Base-by-base conservation (phyloP, 2,329 filamentous ascomycete species). In the Drechslerella coelobrocha region DNA sequence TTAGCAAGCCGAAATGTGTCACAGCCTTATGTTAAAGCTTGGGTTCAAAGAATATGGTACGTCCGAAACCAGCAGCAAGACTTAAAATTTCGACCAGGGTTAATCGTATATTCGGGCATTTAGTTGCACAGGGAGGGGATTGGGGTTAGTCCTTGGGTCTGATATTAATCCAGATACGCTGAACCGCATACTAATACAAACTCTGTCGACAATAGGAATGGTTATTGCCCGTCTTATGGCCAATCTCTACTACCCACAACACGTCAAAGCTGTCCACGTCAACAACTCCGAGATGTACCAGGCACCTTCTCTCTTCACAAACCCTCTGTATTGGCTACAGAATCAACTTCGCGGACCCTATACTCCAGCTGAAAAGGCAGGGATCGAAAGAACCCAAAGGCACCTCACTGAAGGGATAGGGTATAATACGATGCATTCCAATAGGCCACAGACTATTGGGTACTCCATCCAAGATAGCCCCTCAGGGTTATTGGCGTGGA, bases 371-470 rank as follows among this genome's bases (percentile, higher is more conserved):
- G 86, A 89, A 65, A 79, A 80, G 29, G 78, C 78, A 0, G 86
- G 85, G 0, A 76, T 85, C 5, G 80, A 79, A 24, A 82, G 88
- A 4, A 80, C 79, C 0, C 65, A 78, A 0, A 88, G 85, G 86
- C 90, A 90, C 77, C 6, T 73, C 0, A 75, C 78, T 2, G 81
- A 88, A 68, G 86, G 87, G 0, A 78, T 76, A 7, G 86, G 84
- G 1, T 91, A 91, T 77, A 82, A 83, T 72, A 68, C 81, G 0
- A 78, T 84, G 68, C 88, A 91, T 74, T 79, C 80, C 10, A 91
- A 89, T 0, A 87, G 88, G 63, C 90, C 90, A 0, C 86, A 90
- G 55, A 93, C 90, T 0, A 76, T 92, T 0, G 87, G 87, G 0
- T 90, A 90, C 75, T 86, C 82, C 0, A 81, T 92, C 2, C 82